phyloP scores from a whole-genome alignment of 768 basidiomycete species.

The Phaeotremella fagi region DNA sequence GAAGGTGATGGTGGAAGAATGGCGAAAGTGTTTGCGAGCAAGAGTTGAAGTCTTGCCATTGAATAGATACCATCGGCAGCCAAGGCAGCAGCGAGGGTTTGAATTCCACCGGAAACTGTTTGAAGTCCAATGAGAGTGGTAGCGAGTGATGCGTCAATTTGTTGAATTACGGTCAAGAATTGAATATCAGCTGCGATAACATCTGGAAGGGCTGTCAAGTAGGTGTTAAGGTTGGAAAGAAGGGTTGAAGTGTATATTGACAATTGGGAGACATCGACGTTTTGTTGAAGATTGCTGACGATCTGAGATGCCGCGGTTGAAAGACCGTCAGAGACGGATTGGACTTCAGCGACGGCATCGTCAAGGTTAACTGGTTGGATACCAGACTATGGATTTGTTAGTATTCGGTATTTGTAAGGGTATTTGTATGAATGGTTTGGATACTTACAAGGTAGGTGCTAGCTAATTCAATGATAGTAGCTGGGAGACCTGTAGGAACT shows the following conservation, averaged over 20 bases:
- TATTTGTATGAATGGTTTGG: not conserved
- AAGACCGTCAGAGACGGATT: not conserved
- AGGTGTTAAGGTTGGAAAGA: not conserved
- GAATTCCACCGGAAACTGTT: not conserved
- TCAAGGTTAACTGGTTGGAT: not conserved
- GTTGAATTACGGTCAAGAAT: not conserved
- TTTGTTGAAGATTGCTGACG: not conserved
- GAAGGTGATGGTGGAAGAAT: not conserved
- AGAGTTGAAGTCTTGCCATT: not conserved
- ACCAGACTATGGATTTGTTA: not conserved
- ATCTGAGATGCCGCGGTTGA: not conserved
- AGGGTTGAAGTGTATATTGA: not conserved
- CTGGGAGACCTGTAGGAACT: not conserved
- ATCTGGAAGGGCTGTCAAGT: not conserved
- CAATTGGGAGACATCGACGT: not conserved
- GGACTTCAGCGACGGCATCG: not conserved
- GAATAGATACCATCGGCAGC: not conserved
- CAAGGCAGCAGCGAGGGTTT: not conserved
- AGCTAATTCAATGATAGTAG: not conserved
- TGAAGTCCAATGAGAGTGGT: not conserved
- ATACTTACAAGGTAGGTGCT: not conserved
- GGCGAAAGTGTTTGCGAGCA: not conserved
- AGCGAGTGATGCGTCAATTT: not conserved
- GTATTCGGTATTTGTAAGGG: not conserved
- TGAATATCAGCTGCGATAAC: not conserved